Evolutionary conservation across 306 rosid species (phyloP), one percentile per base, ranked within the genome.

Genomic region (Styphnolobium japonicum): DNA sequence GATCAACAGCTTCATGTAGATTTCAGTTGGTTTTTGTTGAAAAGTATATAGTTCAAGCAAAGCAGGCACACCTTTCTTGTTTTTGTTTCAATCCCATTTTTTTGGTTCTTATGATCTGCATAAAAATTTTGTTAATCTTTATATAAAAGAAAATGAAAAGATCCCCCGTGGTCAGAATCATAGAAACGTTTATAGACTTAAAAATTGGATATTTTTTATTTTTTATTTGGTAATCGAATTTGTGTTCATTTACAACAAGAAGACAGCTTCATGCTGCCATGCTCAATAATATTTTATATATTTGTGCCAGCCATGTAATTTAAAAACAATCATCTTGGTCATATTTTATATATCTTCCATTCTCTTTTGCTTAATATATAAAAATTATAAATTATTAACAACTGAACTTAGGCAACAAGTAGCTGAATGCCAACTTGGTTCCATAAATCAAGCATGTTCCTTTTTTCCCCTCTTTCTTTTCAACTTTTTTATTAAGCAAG

Each of bases 371-470:
- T 64, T 46, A 10, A 45, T 34, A 31, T 53, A 80, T 23, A 45
- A 74, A 51, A 58, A 29, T 61, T 78, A 66, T 61, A 73, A 45
- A 67, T 67, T 18, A 73, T 85, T 76, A 78, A 36, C 72, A 71
- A 78, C 68, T 43, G 27, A 75, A 80, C 46, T 72, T 75, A 51
- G 56, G 75, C 40, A 64, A 42, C 78, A 81, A 81, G 42, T 25
- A 60, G 19, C 33, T 70, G 83, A 75, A 72, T 66, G 37, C 45
- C 82, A 81, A 48, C 77, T 37, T 84, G 85, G 77, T 76, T 81
- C 43, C 74, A 58, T 37, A 39, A 79, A 71, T 79, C 58, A 74
- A 71, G 43, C 82, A 34, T 67, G 66, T 55, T 78, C 27, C 34
- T 46, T 25, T 46, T 63, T 36, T 60, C 58, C 27, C 22, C 23